phyloP scores from a whole-genome alignment of 176 grass and related monocot genomes.

The Lolium perenne region DNA sequence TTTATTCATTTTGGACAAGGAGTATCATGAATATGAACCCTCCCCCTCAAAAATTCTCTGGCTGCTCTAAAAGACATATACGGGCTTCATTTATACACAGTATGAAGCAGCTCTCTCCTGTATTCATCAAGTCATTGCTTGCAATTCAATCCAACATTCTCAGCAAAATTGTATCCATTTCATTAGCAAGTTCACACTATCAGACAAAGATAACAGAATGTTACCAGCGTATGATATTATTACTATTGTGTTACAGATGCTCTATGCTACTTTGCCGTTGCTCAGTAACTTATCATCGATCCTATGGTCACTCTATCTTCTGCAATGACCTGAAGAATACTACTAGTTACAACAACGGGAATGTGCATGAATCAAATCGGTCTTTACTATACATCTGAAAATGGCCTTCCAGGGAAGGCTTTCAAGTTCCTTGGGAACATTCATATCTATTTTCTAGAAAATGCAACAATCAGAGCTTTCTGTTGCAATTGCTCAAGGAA shows the following conservation, averaged over 20 bases:
- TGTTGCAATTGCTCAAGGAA: background rate
- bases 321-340: constrained; percentile 19
- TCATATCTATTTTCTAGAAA: background rate
- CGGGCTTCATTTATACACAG: too few relatives aligned
- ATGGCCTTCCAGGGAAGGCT: background rate
- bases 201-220: constrained; percentile 19
- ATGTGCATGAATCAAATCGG: constrained; percentile 40
- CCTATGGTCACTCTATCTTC: constrained; percentile 48
- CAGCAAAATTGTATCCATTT: constrained; percentile 37
- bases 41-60: too few relatives aligned
- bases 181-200: constrained; percentile 1
- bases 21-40: too few relatives aligned
- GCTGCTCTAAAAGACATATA: too few relatives aligned
- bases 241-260: constrained; percentile 45
- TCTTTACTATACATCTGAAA: constrained; percentile 44
- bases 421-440: constrained; percentile 17
- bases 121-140: too few relatives aligned
- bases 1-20: too few relatives aligned
- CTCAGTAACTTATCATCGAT: constrained; percentile 16
- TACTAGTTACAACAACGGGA: constrained; percentile 40
- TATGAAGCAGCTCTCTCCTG: too few relatives aligned
- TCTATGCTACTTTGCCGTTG: constrained; percentile 3
- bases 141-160: background rate
- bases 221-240: background rate
- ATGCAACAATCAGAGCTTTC: constrained; percentile 4